Evolutionary conservation across 208 protist genomes (phyloP), one percentile per base, ranked within the genome.

Genomic region (Crithidia sp.): DNA sequence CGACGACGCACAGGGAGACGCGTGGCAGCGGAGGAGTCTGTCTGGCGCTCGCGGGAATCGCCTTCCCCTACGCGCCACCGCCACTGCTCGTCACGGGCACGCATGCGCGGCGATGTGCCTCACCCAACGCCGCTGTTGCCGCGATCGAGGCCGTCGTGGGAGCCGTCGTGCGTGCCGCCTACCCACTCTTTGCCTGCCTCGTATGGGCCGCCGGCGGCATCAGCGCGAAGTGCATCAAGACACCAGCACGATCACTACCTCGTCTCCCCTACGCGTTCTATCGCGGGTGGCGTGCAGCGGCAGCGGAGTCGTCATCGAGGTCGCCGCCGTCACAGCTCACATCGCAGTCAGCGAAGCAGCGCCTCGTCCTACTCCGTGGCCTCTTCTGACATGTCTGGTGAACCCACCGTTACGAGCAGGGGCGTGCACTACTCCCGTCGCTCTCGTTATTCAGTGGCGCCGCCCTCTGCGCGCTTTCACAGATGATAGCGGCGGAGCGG

Each of bases 1-100:
- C 41, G 44, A 53, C 8, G 60, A 65, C 2, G 5, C 44, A 0
- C 43, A 65, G 44, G 60, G 2, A 5, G 40, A 16, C 53, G 19
- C 44, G 14, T 37, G n/a, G n/a, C 60, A n/a, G 44, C 40, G 19
- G 60, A 65, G 44, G 60, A 65, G 44, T 17, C 19, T 19, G 44
- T 65, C 17, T 53, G 60, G 60, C 53, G 60, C 19, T 17, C 16
- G 41, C 41, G 4, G 14, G 9, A 8, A 9, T 37, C 60, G 16
- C 58, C 58, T 0, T 16, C 41, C 36, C 16, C 41, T 3, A 5
- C 58, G 41, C 3, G 7, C 5, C 40, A 63, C 2, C 16, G 2
- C 58, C 41, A 5, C 40, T 13, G 37, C 58, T 12, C 6, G 19
- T 16, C 54, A 6, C 54, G 54, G 14, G 17, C 17, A 19, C 10